Evolutionary conservation across 306 rosid genomes (phyloP), one percentile per base, ranked within the genome.

Genomic region (Acacia confusa): DNA sequence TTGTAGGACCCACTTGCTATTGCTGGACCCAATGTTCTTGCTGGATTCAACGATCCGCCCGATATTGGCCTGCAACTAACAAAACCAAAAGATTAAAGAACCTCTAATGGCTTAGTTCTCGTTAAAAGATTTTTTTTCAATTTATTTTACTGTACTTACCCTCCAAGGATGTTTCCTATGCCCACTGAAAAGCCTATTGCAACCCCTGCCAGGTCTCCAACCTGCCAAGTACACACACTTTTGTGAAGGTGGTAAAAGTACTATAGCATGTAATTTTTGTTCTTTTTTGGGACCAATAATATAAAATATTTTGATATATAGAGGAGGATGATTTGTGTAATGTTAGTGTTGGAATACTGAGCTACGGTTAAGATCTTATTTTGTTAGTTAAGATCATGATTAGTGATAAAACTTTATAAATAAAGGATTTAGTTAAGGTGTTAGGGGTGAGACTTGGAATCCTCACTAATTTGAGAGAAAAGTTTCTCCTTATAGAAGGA

Each of bases 1-100:
- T 87, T 85, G 50, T 89, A 91, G 53, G 80, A 75, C 67, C 87
- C 74, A 71, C 87, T 87, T 3, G 94, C 97, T 78, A 92, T 65
- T 47, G 97, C 99, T 25, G 99, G 99, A 36, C 95, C 97, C 24
- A 91, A 22, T 72, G 98, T 83, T 75, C 99, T 91, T 19, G 93
- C 99, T 32, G 97, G 97, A 82, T 95, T 95, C 99, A 91, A 89
- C 32, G 97, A 95, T 41, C 97, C 97, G 27, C 97, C 99, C 22
- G 97, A 91, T 82, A 93, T 77, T 30, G 99, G 97, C 74, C 97
- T 93, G 88, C 1, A 69, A 52, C 67, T 71, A 30, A 12, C 34
- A 60, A 25, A 60, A 60, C 9, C 70, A 82, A 84, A 53, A 11
- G 40, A 36, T 6, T 36, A 36, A 36, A 36, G 40, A 36, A 36